Evolutionary conservation across 163 green algal species (phyloP).

Genomic region (Scenedesmus sp.): DNA sequence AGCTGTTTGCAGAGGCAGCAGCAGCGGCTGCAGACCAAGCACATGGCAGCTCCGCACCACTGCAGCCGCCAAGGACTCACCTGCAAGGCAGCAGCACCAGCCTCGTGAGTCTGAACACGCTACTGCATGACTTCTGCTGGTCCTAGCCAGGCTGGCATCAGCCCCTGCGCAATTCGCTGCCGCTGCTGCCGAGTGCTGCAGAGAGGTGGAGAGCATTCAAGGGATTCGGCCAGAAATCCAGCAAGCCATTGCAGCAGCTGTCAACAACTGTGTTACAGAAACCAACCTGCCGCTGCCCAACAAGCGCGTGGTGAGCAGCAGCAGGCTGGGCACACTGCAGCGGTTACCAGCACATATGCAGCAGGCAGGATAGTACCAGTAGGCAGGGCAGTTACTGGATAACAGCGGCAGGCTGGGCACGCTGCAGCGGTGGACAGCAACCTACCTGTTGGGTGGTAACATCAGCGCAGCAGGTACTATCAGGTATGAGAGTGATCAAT

Average conservation of each 20-base stretch:
- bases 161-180: not conserved
- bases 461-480: too few species aligned
- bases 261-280: slow-evolving; percentile 65
- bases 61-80: not conserved
- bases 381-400: not conserved
- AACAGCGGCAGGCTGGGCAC: not conserved
- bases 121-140: not conserved
- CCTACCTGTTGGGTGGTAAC: too few species aligned
- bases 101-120: slow-evolving; percentile 38
- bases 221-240: slow-evolving; percentile 77
- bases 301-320: slow-evolving; percentile 57
- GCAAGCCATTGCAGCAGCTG: slow-evolving; percentile 71
- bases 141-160: not conserved
- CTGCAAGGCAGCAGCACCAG: slow-evolving; percentile 25
- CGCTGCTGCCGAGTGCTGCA: slow-evolving; percentile 4
- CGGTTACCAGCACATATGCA: not conserved
- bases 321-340: not conserved
- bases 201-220: slow-evolving; percentile 74
- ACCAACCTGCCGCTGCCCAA: slow-evolving; percentile 62
- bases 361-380: not conserved
- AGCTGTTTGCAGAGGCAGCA: slow-evolving; percentile 4
- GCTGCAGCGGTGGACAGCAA: not conserved
- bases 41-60: not conserved
- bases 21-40: not conserved
- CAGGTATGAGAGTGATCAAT: too few species aligned